Evolutionary conservation across 2,329 filamentous ascomycete genomes (phyloP), one percentile per base, ranked within the genome.

Genomic region (Penicillium janthinellum): DNA sequence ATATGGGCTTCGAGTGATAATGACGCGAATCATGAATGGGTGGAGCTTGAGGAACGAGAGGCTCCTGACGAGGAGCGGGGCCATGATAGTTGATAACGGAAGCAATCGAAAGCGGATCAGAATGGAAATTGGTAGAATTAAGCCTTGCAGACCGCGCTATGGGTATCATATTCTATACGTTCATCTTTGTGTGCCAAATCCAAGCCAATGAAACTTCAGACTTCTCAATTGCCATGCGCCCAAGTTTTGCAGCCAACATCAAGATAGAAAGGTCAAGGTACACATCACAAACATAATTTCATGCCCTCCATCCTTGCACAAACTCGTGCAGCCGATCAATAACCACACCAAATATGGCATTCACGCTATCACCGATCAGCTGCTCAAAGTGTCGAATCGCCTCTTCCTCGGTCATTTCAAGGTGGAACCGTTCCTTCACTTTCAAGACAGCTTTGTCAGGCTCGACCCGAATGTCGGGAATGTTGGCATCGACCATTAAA

Each of bases 401-500:
- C 71, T 98, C 94, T 72, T 96, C 93, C 75, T 99, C 95, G 50
- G 84, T 90, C 73, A 96, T 85, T 72, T 96, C 94, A 52, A 99
- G 77, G 77, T 96, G 92, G 75, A 99, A 96, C 39, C 95, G 82
- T 78, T 99, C 95, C 73, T 95, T 89, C 5, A 99, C 94, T 79
- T 98, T 99, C 68, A 93, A 81, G 15, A 98, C 94, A 11, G 92
- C 93, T 78, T 96, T 96, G 77, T 97, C 93, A 11, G 92, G 90
- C 78, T 96, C 92, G 22, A 96, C 84, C 59, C 90, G 88, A 71
- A 99, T 96, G 69, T 98, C 96, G 0, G 93, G 95, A 60, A 99
- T 96, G 71, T 96, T 96, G 41, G 95, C 94, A 74, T 98, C 92
- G 15, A 96, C 90, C 95, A 99, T 99, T 59, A 99, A 82, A 70